A percentile compares a stretch with the other conserved stretches of the same genome.
Evolutionary conservation across 768 basidiomycete genomes (phyloP).

Genomic region (Saitozyma sp.): DNA sequence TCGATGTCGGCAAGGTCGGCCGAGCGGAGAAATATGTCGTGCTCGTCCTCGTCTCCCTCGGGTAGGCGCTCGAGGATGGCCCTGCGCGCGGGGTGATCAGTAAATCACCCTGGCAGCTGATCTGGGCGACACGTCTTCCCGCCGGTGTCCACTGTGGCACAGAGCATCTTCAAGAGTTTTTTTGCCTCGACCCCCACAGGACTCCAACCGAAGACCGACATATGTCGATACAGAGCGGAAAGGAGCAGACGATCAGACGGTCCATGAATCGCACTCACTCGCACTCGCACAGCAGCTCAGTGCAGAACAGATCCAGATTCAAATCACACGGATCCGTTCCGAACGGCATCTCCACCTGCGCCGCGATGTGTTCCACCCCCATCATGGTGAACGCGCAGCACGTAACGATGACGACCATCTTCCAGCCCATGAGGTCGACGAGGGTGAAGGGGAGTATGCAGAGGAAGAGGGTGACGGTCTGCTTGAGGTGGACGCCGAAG

Average conservation of each 20-base stretch:
- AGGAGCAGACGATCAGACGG: not conserved
- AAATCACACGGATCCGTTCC: constrained; percentile 57
- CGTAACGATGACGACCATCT: constrained; percentile 79
- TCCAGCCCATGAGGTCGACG: constrained; percentile 75
- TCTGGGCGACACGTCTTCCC: not conserved
- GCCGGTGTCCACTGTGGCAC: too few species aligned
- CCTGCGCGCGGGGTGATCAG: constrained; percentile 7
- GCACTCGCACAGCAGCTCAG: constrained; percentile 81
- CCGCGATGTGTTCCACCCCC: constrained; percentile 82
- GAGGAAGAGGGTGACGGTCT: constrained; percentile 90
- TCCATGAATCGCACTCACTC: constrained; percentile 55
- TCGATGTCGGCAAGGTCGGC: constrained; percentile 21
- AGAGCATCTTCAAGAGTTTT: too few species aligned
- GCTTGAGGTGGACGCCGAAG: constrained; percentile 80
- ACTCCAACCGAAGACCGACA: too few species aligned
- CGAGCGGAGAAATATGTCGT: constrained; percentile 20
- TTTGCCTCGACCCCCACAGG: too few species aligned
- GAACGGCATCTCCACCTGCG: constrained; percentile 93
- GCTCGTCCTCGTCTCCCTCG: constrained; percentile 56
- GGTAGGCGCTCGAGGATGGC: constrained; percentile 38
- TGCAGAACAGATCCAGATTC: constrained; percentile 70
- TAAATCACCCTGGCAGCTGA: not conserved
- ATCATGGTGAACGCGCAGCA: constrained; percentile 53
- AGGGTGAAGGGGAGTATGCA: constrained; percentile 86
- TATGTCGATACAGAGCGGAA: too few species aligned